Evolutionary conservation across 2,329 filamentous ascomycete species (phyloP).

Genomic region (Didymella glomerata): DNA sequence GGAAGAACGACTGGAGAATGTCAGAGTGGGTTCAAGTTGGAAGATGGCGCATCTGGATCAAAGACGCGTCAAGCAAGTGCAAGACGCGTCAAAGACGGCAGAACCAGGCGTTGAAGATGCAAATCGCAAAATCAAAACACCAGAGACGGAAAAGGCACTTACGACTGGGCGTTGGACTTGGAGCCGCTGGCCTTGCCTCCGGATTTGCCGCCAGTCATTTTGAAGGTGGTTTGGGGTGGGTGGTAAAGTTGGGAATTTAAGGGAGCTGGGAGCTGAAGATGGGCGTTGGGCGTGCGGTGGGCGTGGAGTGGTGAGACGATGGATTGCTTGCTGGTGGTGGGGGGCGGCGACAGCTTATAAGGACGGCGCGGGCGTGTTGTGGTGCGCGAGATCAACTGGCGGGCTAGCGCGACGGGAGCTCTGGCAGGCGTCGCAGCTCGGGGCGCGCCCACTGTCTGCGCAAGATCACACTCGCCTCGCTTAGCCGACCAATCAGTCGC

Average conservation of each 20-base stretch:
- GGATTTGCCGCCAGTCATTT: conserved; percentile 99
- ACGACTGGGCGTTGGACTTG: conserved; percentile 98
- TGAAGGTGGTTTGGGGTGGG: conserved; percentile 62
- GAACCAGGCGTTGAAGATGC: conserved; percentile 6
- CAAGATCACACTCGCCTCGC: conserved; percentile 38
- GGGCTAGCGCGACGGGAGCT: conserved; percentile 41
- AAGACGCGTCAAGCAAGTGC: conserved; percentile 37
- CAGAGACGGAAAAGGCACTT: conserved; percentile 55
- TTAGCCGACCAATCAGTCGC: conserved; percentile 26
- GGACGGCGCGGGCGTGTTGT: conserved; percentile 49
- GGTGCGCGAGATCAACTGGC: conserved; percentile 53
- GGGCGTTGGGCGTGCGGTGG: conserved; percentile 39
- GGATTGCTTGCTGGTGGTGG: conserved; percentile 52
- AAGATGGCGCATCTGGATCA: conserved; percentile 21
- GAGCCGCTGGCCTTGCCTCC: conserved; percentile 99
- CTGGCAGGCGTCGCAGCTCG: conserved; percentile 28
- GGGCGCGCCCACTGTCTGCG: conserved; percentile 25
- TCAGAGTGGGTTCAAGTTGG: conserved; percentile 17
- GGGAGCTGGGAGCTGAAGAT: conserved; percentile 24
- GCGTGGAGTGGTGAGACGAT: conserved; percentile 49
- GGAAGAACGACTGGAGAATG: conserved; percentile 82
- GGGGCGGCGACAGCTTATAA: conserved; percentile 53
- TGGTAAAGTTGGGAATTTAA: conserved; percentile 40
- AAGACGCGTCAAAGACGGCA: conserved; percentile 21
- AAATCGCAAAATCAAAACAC: conserved; percentile 18